A percentile compares a stretch with the other conserved stretches of the same genome.
phyloP scores from a whole-genome alignment of 2,329 filamentous ascomycete genomes.

The Hypoxylon sp. region DNA sequence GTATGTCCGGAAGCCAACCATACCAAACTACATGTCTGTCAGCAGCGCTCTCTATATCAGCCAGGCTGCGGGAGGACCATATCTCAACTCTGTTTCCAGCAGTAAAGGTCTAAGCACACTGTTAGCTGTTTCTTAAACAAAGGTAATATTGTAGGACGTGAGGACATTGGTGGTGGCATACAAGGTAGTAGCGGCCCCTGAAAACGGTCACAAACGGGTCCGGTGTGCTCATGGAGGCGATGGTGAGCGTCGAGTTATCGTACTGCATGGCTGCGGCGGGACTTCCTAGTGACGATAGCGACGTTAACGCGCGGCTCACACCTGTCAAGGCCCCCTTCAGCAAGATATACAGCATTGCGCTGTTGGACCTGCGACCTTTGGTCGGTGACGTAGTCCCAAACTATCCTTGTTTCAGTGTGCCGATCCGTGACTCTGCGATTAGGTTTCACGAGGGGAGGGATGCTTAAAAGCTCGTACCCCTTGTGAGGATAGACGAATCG shows the following conservation, averaged over 20 bases:
- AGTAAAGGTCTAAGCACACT: slow-evolving; percentile 52
- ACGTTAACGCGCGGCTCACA: slow-evolving; percentile 43
- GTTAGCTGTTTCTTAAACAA: slow-evolving; percentile 21
- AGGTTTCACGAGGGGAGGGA: slow-evolving; percentile 25
- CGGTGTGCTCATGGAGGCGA: slow-evolving; percentile 53
- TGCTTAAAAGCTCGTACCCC: slow-evolving; percentile 21
- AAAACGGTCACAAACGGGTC: slow-evolving; percentile 53
- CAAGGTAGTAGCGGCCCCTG: slow-evolving; percentile 50
- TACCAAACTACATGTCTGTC: slow-evolving; percentile 54
- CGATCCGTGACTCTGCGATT: slow-evolving; percentile 36
- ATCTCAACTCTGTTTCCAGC: slow-evolving; percentile 54
- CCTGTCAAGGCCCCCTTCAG: slow-evolving; percentile 41
- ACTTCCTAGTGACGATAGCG: slow-evolving; percentile 41
- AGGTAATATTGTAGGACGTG: slow-evolving; percentile 14
- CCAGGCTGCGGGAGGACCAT: slow-evolving; percentile 51
- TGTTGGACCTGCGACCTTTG: slow-evolving; percentile 10
- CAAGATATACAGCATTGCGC: slow-evolving; percentile 40
- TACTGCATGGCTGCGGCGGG: slow-evolving; percentile 45
- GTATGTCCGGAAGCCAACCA: slow-evolving; percentile 6
- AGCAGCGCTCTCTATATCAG: slow-evolving; percentile 49
- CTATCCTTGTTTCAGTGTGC: slow-evolving; percentile 36
- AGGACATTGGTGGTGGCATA: slow-evolving; percentile 22
- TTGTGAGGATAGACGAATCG: slow-evolving; percentile 2
- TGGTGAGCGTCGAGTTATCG: slow-evolving; percentile 52
- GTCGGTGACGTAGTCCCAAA: slow-evolving; percentile 33